phyloP scores from a whole-genome alignment of 228 moss, liverwort and hornwort genomes.

The Sphagnum fallax region DNA sequence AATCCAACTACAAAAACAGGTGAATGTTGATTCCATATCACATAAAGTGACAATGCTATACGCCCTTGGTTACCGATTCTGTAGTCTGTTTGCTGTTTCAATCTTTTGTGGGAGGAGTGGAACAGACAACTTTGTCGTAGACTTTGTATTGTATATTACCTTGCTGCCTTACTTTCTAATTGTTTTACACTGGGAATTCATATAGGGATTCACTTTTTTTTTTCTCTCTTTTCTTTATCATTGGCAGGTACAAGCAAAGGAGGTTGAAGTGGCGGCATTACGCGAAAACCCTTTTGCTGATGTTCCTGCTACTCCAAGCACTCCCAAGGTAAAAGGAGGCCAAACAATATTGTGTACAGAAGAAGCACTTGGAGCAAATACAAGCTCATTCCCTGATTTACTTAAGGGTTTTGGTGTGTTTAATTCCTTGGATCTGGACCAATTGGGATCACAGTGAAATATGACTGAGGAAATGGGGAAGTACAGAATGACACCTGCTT shows the following conservation, averaged over 20 bases:
- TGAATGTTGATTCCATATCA: conserved; percentile 4
- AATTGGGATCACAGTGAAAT: neutral
- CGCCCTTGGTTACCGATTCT: neutral
- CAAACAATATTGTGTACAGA: neutral
- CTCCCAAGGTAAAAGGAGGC: conserved; percentile 62
- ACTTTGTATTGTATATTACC: neutral
- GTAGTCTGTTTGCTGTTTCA: neutral
- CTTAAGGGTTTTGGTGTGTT: neutral
- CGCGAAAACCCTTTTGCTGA: conserved; percentile 97
- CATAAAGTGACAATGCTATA: neutral
- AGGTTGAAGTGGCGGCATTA: conserved; percentile 61
- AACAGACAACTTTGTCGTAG: neutral
- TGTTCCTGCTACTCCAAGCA: conserved; percentile 79
- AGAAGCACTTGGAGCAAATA: neutral
- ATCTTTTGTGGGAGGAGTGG: neutral
- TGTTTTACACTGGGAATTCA: neutral
- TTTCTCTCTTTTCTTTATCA: neutral
- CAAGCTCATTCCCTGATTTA: neutral
- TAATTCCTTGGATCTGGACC: neutral
- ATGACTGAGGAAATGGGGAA: neutral
- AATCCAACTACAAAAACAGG: conserved; percentile 90
- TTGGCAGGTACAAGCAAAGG: conserved; percentile 70
- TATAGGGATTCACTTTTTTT: too few species aligned
- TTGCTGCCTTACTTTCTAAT: neutral
- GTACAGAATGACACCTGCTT: neutral